A percentile compares a stretch with the other conserved stretches of the same genome.
These are phyloP conservation scores for Schwanniomyces polymorphus DNA, from an alignment of 805 yeast species.

Conservation along the genomic window DNA sequence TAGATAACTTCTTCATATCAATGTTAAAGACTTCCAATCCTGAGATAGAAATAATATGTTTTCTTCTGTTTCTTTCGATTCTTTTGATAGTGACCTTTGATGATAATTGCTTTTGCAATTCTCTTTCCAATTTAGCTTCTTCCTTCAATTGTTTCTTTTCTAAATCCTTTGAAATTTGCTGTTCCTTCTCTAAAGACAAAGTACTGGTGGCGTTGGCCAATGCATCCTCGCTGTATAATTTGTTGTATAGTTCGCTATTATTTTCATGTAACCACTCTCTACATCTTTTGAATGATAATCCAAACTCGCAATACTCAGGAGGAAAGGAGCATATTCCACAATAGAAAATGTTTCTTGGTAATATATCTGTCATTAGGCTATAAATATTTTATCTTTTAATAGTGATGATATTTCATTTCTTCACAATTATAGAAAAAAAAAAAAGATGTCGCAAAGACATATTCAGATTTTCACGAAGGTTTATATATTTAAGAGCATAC, in stretches of 20 bases:
- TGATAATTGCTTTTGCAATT: conserved; percentile 72
- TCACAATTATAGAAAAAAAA: conserved; percentile 3
- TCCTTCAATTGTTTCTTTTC: conserved; percentile 85
- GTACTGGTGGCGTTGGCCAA: conserved; percentile 58
- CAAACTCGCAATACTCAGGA: conserved; percentile 92
- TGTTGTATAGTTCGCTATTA: conserved; percentile 55
- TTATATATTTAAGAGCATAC: background rate
- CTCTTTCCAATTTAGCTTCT: conserved; percentile 82
- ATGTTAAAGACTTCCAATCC: conserved; percentile 88
- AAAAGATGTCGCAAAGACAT: conserved; percentile 2
- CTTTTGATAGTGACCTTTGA: conserved; percentile 81
- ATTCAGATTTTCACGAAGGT: background rate
- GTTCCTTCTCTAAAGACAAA: conserved; percentile 74
- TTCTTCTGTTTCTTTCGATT: conserved; percentile 86
- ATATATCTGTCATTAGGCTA: conserved; percentile 24
- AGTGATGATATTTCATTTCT: background rate
- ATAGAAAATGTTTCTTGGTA: conserved; percentile 49
- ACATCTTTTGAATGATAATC: conserved; percentile 77
- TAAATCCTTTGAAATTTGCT: conserved; percentile 76
- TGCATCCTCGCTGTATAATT: conserved; percentile 62
- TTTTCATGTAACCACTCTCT: conserved; percentile 73
- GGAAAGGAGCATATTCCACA: conserved; percentile 83
- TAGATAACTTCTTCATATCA: conserved; percentile 87
- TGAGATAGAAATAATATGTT: conserved; percentile 79
- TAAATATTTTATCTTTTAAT: background rate